Percentiles rank a stretch among this genome's conserved stretches.
These are phyloP conservation scores for Oldenlandia corymbosa DNA, from an alignment of 257 asterid genomes.

Conservation along the genomic window DNA sequence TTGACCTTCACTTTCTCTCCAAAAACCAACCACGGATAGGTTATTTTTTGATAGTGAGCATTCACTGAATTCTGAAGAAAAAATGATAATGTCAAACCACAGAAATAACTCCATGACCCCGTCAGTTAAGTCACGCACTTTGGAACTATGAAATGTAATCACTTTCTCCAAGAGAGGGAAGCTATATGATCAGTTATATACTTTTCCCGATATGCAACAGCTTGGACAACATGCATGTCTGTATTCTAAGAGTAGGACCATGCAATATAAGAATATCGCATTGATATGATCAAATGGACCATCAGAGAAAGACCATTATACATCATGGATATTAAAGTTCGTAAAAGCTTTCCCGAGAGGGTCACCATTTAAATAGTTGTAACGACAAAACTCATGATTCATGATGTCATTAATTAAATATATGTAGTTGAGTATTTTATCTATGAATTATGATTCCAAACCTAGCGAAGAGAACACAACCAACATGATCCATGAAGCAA, in stretches of 20 bases:
- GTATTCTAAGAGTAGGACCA: not conserved
- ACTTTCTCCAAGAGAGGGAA: not conserved
- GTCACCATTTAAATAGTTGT: too few species aligned
- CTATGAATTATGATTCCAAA: too few species aligned
- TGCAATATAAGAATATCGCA: not conserved
- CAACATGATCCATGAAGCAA: not conserved
- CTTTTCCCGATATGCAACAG: not conserved
- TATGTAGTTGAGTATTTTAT: too few species aligned
- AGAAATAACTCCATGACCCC: not conserved
- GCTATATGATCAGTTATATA: not conserved
- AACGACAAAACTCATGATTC: too few species aligned
- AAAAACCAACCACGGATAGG: slow-evolving; percentile 95
- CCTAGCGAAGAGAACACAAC: too few species aligned
- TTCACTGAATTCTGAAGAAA: slow-evolving; percentile 82
- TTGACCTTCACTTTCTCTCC: slow-evolving; percentile 97
- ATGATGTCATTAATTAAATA: too few species aligned
- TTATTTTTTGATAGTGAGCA: slow-evolving; percentile 93
- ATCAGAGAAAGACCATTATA: not conserved
- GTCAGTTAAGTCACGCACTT: not conserved
- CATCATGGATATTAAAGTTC: too few species aligned
- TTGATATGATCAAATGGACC: not conserved
- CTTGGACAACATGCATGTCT: not conserved
- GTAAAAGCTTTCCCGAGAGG: too few species aligned
- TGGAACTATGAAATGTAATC: not conserved
- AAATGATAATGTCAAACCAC: slow-evolving; percentile 17